Evolutionary conservation across 2,329 filamentous ascomycete species (phyloP).

Genomic region (Coniella vitis): DNA sequence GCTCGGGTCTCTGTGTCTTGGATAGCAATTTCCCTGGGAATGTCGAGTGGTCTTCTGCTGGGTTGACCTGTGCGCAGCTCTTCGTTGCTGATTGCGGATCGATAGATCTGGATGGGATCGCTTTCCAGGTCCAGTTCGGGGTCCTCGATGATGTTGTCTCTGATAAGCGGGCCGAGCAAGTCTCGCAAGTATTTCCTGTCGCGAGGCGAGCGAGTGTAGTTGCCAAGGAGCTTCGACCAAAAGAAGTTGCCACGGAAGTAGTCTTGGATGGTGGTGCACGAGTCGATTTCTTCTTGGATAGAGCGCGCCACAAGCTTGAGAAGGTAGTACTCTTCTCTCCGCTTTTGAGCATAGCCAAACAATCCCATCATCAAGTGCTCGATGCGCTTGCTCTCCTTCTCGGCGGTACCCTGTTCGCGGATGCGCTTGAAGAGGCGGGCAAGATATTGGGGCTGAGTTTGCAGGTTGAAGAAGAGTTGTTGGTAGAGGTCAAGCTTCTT

Average conservation of each 20-base stretch:
- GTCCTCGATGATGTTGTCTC: constrained; percentile 89
- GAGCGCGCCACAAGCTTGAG: constrained; percentile 80
- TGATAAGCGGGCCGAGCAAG: constrained; percentile 75
- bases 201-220: constrained; percentile 83
- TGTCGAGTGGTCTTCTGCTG: constrained; percentile 73
- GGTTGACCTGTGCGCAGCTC: constrained; percentile 85
- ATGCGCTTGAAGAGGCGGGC: constrained; percentile 80
- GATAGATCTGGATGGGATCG: constrained; percentile 95
- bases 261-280: constrained; percentile 67
- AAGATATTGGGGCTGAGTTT: constrained; percentile 93
- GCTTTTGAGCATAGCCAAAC: constrained; percentile 95
- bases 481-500: constrained; percentile 96
- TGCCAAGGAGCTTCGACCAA: constrained; percentile 79
- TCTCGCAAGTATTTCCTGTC: constrained; percentile 91
- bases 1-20: constrained; percentile 87
- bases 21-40: constrained; percentile 90
- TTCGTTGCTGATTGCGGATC: constrained; percentile 92
- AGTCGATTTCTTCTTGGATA: constrained; percentile 78
- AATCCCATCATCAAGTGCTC: constrained; percentile 93
- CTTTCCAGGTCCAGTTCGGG: constrained; percentile 88
- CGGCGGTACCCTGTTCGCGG: constrained; percentile 74
- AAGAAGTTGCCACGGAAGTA: constrained; percentile 88
- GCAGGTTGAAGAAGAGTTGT: constrained; percentile 92
- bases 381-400: constrained; percentile 88
- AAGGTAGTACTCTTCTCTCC: constrained; percentile 93